A percentile compares a stretch with the other conserved stretches of the same genome.
These are phyloP conservation scores for Withania somnifera DNA, from an alignment of 305 asterid species.

Conservation along the genomic window DNA sequence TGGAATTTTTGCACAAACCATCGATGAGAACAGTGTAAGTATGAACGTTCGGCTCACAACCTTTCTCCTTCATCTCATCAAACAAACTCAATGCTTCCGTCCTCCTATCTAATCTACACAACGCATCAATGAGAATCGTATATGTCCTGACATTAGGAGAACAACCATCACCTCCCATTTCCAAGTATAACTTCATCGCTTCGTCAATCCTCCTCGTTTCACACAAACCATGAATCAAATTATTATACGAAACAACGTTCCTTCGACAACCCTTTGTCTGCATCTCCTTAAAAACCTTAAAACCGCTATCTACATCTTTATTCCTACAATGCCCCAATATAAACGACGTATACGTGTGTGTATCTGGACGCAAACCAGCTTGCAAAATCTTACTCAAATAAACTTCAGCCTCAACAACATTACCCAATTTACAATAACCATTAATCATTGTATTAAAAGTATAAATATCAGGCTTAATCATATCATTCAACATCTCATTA, in stretches of 20 bases:
- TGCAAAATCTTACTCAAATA: constrained; percentile 48
- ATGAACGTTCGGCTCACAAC: constrained; percentile 58
- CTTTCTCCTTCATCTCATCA: constrained; percentile 65
- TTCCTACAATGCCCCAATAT: constrained; percentile 72
- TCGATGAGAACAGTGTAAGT: constrained; percentile 65
- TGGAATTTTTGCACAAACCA: constrained; percentile 47
- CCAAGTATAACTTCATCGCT: constrained; percentile 32
- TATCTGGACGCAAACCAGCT: constrained; percentile 62
- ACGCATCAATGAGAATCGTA: constrained; percentile 63
- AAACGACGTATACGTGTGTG: constrained; percentile 68
- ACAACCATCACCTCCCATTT: constrained; percentile 47
- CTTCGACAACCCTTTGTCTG: constrained; percentile 45
- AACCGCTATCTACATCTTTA: constrained; percentile 46
- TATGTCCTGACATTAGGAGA: constrained; percentile 58
- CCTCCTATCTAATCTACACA: constrained; percentile 45
- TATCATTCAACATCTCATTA: constrained; percentile 51
- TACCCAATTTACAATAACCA: constrained; percentile 63
- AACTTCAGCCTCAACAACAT: constrained; percentile 47
- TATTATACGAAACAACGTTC: constrained; percentile 60
- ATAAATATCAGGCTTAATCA: constrained; percentile 55
- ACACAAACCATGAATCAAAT: constrained; percentile 69
- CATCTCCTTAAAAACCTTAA: constrained; percentile 38
- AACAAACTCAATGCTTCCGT: constrained; percentile 54
- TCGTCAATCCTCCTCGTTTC: constrained; percentile 48
- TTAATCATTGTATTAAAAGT: constrained; percentile 69